Evolutionary conservation across 108 stramenopile genomes (phyloP).

Genomic region (Stephanodiscus triporus): DNA sequence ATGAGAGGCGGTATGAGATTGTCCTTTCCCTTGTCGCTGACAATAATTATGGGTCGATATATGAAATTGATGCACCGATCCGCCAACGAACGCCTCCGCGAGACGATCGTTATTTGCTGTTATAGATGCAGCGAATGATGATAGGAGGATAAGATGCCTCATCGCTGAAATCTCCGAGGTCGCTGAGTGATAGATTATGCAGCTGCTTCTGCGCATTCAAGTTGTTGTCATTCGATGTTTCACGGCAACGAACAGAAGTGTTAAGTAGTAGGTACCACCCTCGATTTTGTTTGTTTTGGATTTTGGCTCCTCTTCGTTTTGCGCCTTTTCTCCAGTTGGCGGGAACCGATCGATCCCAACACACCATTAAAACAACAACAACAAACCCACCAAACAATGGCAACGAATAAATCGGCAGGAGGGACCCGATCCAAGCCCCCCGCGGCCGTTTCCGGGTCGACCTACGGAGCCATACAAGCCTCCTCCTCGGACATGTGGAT

Average conservation of each 20-base stretch:
- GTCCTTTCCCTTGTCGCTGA: neutral
- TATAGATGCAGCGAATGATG: neutral
- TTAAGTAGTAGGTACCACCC: neutral
- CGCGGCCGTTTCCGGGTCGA: constrained; percentile 43
- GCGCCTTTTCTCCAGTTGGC: no score
- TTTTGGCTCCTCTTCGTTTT: no score
- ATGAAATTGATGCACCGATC: neutral
- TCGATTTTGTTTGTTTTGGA: no score
- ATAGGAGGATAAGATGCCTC: neutral
- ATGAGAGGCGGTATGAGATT: neutral
- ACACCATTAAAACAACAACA: no score
- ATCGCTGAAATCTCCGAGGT: neutral
- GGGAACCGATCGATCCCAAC: no score
- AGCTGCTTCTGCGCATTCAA: no score
- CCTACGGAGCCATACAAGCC: constrained; percentile 46
- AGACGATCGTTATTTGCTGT: neutral
- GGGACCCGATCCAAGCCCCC: constrained; percentile 3
- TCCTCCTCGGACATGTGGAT: constrained; percentile 64
- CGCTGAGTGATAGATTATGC: neutral
- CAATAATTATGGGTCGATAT: neutral
- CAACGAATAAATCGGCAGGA: constrained; percentile 8
- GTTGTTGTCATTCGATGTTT: no score
- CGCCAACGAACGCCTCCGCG: neutral
- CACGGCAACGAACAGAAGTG: no score
- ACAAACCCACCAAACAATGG: constrained; percentile 1